Evolutionary conservation across 78 protist species (phyloP).

Genomic region (Isochrysis galbana): DNA sequence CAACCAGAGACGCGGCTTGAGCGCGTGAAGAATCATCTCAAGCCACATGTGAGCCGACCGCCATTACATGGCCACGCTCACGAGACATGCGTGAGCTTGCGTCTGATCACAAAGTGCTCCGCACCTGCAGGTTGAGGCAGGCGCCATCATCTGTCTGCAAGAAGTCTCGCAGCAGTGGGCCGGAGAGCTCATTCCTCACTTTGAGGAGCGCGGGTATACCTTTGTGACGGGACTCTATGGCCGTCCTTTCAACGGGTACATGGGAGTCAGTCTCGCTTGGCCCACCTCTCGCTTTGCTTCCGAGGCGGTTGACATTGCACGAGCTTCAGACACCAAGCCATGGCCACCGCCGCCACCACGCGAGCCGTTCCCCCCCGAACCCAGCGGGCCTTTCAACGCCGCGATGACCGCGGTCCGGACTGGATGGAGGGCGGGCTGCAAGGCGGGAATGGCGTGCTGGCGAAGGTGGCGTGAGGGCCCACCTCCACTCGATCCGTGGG

Average conservation of each 20-base stretch:
- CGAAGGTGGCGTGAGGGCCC: no score
- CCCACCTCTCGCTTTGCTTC: neutral
- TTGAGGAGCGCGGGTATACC: neutral
- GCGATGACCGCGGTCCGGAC: no score
- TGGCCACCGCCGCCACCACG: neutral
- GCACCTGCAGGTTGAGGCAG: neutral
- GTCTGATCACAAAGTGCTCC: no score
- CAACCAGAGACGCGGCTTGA: neutral
- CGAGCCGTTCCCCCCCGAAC: no score
- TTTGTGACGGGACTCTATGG: neutral
- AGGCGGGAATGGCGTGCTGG: no score
- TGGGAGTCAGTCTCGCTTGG: conserved; percentile 8
- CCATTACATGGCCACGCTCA: no score
- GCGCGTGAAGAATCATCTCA: neutral
- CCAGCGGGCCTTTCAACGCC: no score
- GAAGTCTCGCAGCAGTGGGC: neutral
- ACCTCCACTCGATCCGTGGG: no score
- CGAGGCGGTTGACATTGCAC: neutral
- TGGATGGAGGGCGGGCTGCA: no score
- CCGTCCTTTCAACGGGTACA: neutral
- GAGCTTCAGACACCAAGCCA: neutral
- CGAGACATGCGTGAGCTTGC: no score
- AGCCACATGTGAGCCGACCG: no score
- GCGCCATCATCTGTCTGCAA: neutral
- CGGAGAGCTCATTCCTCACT: neutral